Conservation (phyloP, 2,329 filamentous ascomycete species). For the Tolypocladium pustulatum region DNA sequence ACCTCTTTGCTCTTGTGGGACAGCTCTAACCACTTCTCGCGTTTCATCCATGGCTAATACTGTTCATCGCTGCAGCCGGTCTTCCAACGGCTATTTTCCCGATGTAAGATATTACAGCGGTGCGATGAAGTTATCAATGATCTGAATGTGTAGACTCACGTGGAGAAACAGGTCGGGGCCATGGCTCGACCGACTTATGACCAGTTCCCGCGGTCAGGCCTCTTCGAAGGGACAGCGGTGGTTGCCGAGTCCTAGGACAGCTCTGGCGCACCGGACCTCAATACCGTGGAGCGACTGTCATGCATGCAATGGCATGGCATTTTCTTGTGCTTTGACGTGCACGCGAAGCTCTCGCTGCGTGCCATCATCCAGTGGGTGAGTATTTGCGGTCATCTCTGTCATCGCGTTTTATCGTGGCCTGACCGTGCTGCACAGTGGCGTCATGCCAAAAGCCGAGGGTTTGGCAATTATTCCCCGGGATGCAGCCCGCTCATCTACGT, state of each 20-base stretch:
- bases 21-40: neutral
- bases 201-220: conserved; percentile 18
- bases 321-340: conserved; percentile 28
- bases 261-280: conserved; percentile 26
- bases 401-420: neutral
- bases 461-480: neutral
- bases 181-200: conserved; percentile 24
- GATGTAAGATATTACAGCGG: conserved; percentile 16
- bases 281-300: conserved; percentile 20
- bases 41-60: neutral
- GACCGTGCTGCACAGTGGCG: neutral
- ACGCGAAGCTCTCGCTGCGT: conserved; percentile 20
- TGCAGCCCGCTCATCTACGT: neutral
- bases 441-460: neutral
- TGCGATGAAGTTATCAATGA: neutral
- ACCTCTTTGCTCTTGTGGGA: conserved; percentile 27
- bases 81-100: conserved; percentile 26
- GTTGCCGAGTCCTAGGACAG: conserved; percentile 28
- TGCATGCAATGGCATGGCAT: conserved; percentile 26
- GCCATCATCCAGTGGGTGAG: conserved; percentile 25
- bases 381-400: neutral
- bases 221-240: conserved; percentile 13
- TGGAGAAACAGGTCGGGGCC: conserved; percentile 7
- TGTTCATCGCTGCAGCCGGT: conserved; percentile 15
- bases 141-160: conserved; percentile 16